Percentiles rank a stretch among this genome's conserved stretches.
Evolutionary conservation across 176 grass and related monocot species (phyloP).

Genomic region (Dendrocalamus sinicus): DNA sequence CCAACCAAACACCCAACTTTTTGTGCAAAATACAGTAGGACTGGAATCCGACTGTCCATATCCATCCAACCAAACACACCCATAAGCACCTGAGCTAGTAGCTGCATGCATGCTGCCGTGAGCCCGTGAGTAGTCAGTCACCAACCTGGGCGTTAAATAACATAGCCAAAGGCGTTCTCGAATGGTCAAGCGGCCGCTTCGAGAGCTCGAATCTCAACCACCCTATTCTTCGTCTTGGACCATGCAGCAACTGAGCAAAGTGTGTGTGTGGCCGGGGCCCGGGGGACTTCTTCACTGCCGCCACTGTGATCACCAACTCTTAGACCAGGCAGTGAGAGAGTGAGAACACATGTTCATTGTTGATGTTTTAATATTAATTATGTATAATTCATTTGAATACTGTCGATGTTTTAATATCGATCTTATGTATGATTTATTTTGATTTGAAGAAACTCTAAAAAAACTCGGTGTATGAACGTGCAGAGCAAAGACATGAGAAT

Average conservation of each 20-base stretch:
- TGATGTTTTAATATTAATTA: too few species aligned
- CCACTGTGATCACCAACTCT: neutral
- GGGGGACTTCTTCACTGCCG: constrained; percentile 2
- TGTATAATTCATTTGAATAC: too few species aligned
- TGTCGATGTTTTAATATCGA: too few species aligned
- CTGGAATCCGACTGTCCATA: too few species aligned
- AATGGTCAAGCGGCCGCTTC: constrained; percentile 48
- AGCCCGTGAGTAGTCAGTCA: neutral
- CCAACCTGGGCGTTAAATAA: constrained; percentile 20
- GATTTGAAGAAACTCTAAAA: too few species aligned
- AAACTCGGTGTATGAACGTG: too few species aligned
- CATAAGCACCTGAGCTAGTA: neutral
- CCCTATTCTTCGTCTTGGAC: constrained; percentile 26
- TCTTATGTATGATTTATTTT: too few species aligned
- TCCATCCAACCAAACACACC: too few species aligned
- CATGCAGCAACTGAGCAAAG: constrained; percentile 31
- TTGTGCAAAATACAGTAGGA: too few species aligned
- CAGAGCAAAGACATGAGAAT: too few species aligned
- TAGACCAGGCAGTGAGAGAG: neutral
- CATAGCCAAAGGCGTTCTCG: constrained; percentile 22
- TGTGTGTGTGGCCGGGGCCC: constrained; percentile 37
- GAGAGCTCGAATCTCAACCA: constrained; percentile 64
- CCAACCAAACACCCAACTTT: too few species aligned
- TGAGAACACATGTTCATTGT: neutral
- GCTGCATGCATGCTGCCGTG: neutral